Conservation (phyloP, 1,139 yeast species). For the Kluyveromyces sp. region DNA sequence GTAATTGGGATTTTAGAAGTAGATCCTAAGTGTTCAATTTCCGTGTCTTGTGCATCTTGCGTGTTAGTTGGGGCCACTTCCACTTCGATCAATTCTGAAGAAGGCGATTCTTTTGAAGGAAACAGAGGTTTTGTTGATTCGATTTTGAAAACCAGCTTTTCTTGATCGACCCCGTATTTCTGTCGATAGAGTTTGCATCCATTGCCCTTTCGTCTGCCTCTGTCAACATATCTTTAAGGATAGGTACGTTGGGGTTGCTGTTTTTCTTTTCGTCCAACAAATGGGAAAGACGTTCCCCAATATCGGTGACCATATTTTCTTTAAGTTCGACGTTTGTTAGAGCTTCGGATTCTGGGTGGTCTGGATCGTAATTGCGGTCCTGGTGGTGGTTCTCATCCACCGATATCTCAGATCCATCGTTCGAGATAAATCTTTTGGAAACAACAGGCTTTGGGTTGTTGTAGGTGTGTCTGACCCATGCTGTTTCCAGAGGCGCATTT, state of each 20-base stretch:
- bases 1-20: slow-evolving; percentile 24
- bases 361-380: not conserved
- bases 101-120: not conserved
- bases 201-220: slow-evolving; percentile 8
- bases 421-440: not conserved
- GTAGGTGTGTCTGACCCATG: slow-evolving; percentile 6
- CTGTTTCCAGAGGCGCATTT: not conserved
- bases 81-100: not conserved
- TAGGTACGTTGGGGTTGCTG: slow-evolving; percentile 10
- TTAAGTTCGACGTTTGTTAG: slow-evolving; percentile 11
- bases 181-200: slow-evolving; percentile 9
- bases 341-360: not conserved
- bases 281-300: slow-evolving; percentile 10
- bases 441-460: not conserved
- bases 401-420: slow-evolving; percentile 1
- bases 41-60: slow-evolving; percentile 2
- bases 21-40: not conserved
- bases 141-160: slow-evolving; percentile 32
- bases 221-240: slow-evolving; percentile 13
- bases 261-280: slow-evolving; percentile 8
- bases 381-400: not conserved
- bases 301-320: slow-evolving; percentile 12
- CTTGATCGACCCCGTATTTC: too few species aligned
- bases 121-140: slow-evolving; percentile 9
- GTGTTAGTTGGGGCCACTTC: not conserved